phyloP scores from a whole-genome alignment of 805 yeast species.

The Candida mattraensis region DNA sequence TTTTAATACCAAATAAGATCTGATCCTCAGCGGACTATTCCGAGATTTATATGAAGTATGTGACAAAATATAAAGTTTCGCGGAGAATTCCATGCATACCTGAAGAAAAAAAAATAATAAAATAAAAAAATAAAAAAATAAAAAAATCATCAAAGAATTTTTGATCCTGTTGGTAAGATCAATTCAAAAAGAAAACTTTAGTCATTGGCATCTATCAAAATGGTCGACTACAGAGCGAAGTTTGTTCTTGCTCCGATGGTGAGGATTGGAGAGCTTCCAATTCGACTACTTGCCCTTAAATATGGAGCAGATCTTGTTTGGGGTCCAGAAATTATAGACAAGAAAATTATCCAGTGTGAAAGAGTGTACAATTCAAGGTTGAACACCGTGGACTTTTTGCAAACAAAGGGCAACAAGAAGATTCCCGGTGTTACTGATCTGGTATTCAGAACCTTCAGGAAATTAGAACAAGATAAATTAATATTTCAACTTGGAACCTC shows the following conservation, averaged over 20 bases:
- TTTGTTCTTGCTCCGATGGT: slow-evolving; percentile 96
- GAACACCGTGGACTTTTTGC: slow-evolving; percentile 60
- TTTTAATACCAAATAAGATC: slow-evolving; percentile 1
- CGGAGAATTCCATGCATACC: neutral
- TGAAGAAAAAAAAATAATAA: neutral
- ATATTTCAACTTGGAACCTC: slow-evolving; percentile 93
- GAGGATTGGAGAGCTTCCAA: slow-evolving; percentile 91
- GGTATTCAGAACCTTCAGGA: slow-evolving; percentile 68
- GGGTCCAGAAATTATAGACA: slow-evolving; percentile 94
- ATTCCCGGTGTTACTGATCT: slow-evolving; percentile 50
- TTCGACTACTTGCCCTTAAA: slow-evolving; percentile 72
- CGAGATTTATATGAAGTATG: neutral
- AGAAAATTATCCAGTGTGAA: slow-evolving; percentile 69
- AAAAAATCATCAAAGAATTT: neutral
- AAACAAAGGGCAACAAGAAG: slow-evolving; percentile 40
- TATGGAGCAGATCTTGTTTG: slow-evolving; percentile 95
- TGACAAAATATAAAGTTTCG: neutral
- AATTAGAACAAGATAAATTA: slow-evolving; percentile 59
- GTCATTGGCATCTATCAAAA: too few relatives aligned
- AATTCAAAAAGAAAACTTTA: neutral
- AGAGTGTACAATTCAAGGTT: slow-evolving; percentile 58
- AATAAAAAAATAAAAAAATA: slow-evolving; percentile 1
- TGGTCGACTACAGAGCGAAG: slow-evolving; percentile 75
- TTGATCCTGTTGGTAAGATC: slow-evolving; percentile 1
- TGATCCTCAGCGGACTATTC: too few relatives aligned